Evolutionary conservation across 495 filamentous ascomycete species (phyloP).

Genomic region (Pseudoneurospora amorphoporcata): DNA sequence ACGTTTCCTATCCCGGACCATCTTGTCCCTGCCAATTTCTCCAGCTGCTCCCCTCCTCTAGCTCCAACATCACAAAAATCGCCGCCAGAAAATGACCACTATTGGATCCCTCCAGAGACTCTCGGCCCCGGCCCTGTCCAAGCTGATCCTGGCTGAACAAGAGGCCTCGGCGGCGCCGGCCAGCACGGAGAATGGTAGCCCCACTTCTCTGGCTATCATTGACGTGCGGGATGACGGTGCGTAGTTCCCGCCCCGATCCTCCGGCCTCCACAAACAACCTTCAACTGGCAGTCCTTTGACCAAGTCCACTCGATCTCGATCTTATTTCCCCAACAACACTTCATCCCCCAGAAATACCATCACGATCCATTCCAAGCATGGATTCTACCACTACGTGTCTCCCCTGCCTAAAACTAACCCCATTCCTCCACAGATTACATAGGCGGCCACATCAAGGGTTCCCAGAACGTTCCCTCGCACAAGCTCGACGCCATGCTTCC

Average conservation of each 20-base stretch:
- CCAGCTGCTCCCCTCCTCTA: background rate
- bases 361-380: background rate
- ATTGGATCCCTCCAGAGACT: constrained; percentile 56
- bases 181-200: constrained; percentile 1
- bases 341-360: background rate
- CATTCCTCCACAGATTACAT: constrained; percentile 57
- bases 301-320: background rate
- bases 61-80: constrained; percentile 28
- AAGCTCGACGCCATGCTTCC: constrained; percentile 67
- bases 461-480: constrained; percentile 63
- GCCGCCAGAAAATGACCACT: constrained; percentile 27
- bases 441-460: constrained; percentile 79
- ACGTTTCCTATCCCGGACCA: background rate
- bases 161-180: constrained; percentile 1
- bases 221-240: constrained; percentile 80
- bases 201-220: constrained; percentile 55
- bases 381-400: background rate
- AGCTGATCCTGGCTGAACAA: constrained; percentile 31
- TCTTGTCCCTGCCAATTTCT: background rate
- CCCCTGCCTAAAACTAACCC: background rate
- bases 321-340: background rate
- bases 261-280: background rate
- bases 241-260: background rate
- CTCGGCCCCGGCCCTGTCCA: constrained; percentile 50
- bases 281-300: too few species aligned